Evolutionary conservation across 2,329 filamentous ascomycete species (phyloP).

Genomic region (Trichoderma gracile): DNA sequence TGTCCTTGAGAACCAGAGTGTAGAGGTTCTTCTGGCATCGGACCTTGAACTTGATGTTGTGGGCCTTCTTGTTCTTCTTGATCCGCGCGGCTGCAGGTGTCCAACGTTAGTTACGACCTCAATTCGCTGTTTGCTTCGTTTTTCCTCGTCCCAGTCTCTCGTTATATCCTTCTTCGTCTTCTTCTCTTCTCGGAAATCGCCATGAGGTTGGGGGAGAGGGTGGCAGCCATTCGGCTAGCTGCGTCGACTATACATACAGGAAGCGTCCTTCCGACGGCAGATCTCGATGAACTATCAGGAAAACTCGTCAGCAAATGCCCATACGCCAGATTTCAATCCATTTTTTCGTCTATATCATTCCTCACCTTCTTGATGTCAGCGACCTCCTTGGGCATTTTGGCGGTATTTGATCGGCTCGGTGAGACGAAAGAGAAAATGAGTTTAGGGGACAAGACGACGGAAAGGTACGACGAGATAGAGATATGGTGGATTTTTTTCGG

Average conservation of each 20-base stretch:
- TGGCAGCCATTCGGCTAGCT: slow-evolving; percentile 13
- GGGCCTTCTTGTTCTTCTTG: slow-evolving; percentile 91
- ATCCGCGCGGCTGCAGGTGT: slow-evolving; percentile 71
- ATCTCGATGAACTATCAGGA: slow-evolving; percentile 96
- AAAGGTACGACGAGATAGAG: slow-evolving; percentile 24
- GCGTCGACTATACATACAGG: slow-evolving; percentile 68
- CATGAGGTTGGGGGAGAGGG: not conserved
- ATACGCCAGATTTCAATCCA: not conserved
- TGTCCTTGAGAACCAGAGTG: slow-evolving; percentile 97
- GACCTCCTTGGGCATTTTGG: slow-evolving; percentile 97
- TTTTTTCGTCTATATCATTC: too few species aligned
- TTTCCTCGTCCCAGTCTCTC: not conserved
- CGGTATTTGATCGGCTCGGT: slow-evolving; percentile 45
- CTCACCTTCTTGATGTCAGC: slow-evolving; percentile 89
- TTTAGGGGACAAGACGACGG: slow-evolving; percentile 26
- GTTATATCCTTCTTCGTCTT: not conserved
- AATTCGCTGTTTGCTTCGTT: not conserved
- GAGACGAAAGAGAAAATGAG: slow-evolving; percentile 20
- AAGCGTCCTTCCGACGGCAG: slow-evolving; percentile 98
- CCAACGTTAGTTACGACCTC: slow-evolving; percentile 35
- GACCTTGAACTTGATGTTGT: slow-evolving; percentile 99
- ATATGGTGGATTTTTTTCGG: slow-evolving; percentile 30
- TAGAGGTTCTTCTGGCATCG: slow-evolving; percentile 95
- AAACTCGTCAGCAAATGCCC: not conserved
- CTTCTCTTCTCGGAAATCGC: not conserved